Evolutionary conservation across 176 grass and related monocot genomes (phyloP).

Genomic region (Triticum urartu): DNA sequence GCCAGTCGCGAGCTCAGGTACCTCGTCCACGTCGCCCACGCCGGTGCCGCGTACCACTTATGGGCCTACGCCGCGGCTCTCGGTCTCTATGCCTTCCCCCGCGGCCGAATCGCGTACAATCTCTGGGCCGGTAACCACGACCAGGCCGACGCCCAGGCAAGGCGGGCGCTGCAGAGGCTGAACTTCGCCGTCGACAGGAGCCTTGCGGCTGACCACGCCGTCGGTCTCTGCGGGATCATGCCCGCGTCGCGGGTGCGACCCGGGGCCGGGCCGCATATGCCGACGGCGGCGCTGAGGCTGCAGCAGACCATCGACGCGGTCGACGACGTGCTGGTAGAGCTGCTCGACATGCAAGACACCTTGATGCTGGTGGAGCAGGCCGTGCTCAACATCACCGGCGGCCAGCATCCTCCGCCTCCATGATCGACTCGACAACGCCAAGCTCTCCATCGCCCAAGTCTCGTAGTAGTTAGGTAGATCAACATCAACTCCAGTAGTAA

Average conservation of each 20-base stretch:
- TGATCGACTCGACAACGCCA: background rate
- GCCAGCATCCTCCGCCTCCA: background rate
- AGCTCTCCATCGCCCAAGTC: background rate
- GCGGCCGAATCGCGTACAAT: background rate
- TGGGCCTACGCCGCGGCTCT: background rate
- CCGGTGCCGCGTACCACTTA: background rate
- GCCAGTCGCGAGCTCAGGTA: background rate
- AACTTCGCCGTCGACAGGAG: background rate
- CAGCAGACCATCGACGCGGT: background rate
- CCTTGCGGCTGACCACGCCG: background rate
- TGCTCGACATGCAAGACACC: background rate
- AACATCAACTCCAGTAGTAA: background rate
- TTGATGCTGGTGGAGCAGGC: background rate
- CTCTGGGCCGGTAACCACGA: background rate
- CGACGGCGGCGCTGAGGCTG: background rate
- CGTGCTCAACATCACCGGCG: background rate
- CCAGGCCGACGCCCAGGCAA: background rate
- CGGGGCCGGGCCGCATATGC: background rate
- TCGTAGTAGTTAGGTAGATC: background rate
- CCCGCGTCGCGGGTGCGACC: background rate
- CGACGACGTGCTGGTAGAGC: background rate
- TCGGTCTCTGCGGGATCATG: background rate
- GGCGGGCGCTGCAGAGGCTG: background rate
- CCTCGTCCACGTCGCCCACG: background rate
- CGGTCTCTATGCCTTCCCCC: background rate